These are phyloP conservation scores for Ophiostoma sp. DNA, from an alignment of 2,329 filamentous ascomycete species.

Conservation along the genomic window DNA sequence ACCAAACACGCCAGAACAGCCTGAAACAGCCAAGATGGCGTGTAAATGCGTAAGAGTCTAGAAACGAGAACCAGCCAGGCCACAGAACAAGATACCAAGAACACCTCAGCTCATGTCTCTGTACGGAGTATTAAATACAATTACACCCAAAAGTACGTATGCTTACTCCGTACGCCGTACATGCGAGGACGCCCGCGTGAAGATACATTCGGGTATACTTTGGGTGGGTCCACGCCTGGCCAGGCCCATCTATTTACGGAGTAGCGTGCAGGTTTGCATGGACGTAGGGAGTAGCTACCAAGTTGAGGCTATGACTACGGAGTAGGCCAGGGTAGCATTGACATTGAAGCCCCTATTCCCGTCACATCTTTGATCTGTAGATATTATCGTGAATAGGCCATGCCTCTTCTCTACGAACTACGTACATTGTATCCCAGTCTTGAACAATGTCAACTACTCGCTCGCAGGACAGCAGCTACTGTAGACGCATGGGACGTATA, in stretches of 20 bases:
- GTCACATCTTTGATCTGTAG: background rate
- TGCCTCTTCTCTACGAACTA: background rate
- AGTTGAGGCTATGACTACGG: background rate
- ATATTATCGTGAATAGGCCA: background rate
- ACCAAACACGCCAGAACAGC: too few species aligned
- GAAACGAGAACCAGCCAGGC: too few species aligned
- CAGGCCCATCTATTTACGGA: background rate
- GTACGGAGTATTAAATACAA: too few species aligned
- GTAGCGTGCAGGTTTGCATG: too few species aligned
- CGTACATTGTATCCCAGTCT: background rate
- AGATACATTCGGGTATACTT: constrained; percentile 11
- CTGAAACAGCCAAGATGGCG: too few species aligned
- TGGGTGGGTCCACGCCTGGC: background rate
- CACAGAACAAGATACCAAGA: too few species aligned
- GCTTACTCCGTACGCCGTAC: too few species aligned
- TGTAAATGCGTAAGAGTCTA: too few species aligned
- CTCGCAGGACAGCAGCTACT: background rate
- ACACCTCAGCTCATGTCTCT: too few species aligned
- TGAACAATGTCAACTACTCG: too few species aligned
- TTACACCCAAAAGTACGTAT: too few species aligned
- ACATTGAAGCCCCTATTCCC: background rate
- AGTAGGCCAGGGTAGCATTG: background rate
- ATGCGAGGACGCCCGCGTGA: too few species aligned
- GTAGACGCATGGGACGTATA: background rate
- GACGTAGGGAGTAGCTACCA: background rate